Conservation (phyloP, 176 grass and related monocot species). For the Ampelocalamus luodianensis region DNA sequence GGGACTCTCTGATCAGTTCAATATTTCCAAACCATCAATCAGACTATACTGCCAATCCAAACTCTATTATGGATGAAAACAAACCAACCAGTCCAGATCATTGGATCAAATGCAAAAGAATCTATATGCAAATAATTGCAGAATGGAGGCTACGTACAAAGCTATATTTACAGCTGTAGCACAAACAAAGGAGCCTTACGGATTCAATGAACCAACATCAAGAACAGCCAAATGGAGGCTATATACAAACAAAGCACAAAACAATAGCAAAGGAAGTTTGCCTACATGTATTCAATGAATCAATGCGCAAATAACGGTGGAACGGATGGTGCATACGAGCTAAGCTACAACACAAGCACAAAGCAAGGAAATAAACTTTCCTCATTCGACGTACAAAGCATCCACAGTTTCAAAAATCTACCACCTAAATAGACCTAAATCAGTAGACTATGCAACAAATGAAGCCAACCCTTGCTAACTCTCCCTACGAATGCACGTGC, state of each 20-base stretch:
- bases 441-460: neutral
- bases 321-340: conserved; percentile 22
- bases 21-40: conserved; percentile 2
- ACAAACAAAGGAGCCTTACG: neutral
- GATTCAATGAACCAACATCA: neutral
- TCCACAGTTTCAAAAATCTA: neutral
- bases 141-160: neutral
- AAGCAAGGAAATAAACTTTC: conserved; percentile 25
- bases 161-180: neutral
- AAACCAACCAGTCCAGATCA: neutral
- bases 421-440: conserved; percentile 1
- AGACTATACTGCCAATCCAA: conserved; percentile 3
- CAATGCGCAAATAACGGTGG: neutral
- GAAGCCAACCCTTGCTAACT: neutral
- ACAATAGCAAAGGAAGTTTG: neutral
- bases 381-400: neutral
- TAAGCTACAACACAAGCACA: conserved; percentile 23
- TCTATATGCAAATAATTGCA: neutral
- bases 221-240: neutral
- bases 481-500: neutral
- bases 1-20: neutral
- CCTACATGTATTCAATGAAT: neutral
- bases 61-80: conserved; percentile 10
- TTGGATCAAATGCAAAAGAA: neutral
- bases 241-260: conserved; percentile 22